phyloP scores from a whole-genome alignment of 148 eudicot genomes.

The Rheum nobile region DNA sequence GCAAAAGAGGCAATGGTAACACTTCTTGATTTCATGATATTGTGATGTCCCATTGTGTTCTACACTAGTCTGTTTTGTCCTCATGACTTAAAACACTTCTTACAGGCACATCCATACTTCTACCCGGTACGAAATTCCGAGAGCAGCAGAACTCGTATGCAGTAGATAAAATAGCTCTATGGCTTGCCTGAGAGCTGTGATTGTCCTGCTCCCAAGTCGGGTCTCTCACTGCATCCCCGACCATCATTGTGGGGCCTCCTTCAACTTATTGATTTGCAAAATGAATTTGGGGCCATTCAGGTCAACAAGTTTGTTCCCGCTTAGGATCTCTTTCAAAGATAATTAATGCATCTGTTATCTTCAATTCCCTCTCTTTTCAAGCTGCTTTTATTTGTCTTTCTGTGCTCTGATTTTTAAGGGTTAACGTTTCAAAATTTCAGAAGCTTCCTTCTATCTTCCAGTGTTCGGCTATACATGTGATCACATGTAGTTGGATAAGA shows the following conservation, averaged over 20 bases:
- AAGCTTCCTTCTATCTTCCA: neutral
- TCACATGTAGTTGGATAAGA: constrained; percentile 4
- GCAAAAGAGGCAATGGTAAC: constrained; percentile 97
- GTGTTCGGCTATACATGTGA: constrained; percentile 1
- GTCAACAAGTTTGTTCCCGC: neutral
- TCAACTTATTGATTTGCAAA: neutral
- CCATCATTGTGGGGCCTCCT: neutral
- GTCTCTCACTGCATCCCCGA: neutral
- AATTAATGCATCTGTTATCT: neutral
- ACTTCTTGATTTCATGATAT: neutral
- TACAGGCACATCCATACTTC: constrained; percentile 98
- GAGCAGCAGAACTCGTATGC: constrained; percentile 64
- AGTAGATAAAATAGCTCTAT: constrained; percentile 15
- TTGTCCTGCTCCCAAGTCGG: neutral
- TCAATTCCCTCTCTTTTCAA: neutral
- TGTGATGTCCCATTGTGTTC: neutral
- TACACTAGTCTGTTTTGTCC: neutral
- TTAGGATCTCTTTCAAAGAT: neutral
- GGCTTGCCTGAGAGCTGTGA: neutral
- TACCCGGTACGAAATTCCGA: constrained; percentile 78
- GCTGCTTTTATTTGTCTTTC: neutral
- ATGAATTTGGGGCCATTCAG: neutral
- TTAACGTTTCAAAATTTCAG: neutral
- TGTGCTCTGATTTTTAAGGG: neutral
- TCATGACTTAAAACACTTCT: neutral